Percentiles rank a stretch among this genome's conserved stretches.
These are phyloP conservation scores for Naganishia onofrii DNA, from an alignment of 768 basidiomycete genomes.

Conservation along the genomic window DNA sequence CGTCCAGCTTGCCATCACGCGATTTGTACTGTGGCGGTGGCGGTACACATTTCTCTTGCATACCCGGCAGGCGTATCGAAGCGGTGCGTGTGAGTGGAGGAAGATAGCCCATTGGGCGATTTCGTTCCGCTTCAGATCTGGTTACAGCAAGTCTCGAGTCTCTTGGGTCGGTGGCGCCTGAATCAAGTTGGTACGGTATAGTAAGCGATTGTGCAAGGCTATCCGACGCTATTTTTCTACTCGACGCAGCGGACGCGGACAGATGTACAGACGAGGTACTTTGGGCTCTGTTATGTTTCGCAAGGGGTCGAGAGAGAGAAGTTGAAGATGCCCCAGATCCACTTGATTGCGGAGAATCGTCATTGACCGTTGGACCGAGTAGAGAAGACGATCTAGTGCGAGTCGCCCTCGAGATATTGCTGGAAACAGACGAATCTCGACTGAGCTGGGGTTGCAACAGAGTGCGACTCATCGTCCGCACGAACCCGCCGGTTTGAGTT, in stretches of 20 bases:
- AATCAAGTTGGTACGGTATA: background rate
- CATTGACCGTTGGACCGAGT: background rate
- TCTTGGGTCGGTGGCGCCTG: background rate
- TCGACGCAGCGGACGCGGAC: too few relatives aligned
- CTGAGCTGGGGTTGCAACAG: background rate
- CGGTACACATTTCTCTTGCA: background rate
- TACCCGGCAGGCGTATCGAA: background rate
- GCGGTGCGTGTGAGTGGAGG: background rate
- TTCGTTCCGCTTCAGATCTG: background rate
- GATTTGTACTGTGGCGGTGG: conserved; percentile 1
- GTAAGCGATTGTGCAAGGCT: background rate
- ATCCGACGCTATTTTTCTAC: background rate
- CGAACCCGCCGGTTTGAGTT: background rate
- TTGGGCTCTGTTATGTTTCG: conserved; percentile 4
- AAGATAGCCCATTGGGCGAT: conserved; percentile 5
- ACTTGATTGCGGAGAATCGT: background rate
- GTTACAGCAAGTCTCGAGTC: background rate
- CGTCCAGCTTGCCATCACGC: background rate
- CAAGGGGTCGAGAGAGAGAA: background rate
- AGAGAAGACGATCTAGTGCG: conserved; percentile 9
- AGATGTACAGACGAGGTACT: background rate
- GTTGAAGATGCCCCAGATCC: background rate
- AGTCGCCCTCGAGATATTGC: conserved; percentile 5
- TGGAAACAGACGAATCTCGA: background rate
- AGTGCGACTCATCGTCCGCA: background rate